phyloP scores from a whole-genome alignment of 2,329 filamentous ascomycete species.

The Penicillium sclerotiorum region DNA sequence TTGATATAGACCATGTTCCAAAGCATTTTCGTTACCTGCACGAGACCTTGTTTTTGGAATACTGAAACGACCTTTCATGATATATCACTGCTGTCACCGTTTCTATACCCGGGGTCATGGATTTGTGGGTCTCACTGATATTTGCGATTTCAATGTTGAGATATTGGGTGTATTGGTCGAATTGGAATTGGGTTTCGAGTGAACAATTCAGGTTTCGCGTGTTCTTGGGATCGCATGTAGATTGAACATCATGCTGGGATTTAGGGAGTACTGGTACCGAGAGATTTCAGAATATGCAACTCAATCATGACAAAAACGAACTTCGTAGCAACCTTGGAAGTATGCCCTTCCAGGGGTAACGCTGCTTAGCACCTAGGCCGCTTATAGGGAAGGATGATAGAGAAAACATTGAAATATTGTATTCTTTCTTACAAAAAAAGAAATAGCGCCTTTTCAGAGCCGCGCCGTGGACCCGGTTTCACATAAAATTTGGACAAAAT shows the following conservation, averaged over 20 bases:
- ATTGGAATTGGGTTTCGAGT: not conserved
- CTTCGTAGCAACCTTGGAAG: too few relatives aligned
- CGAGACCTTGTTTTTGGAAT: not conserved
- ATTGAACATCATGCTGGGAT: not conserved
- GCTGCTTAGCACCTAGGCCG: too few relatives aligned
- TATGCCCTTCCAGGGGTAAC: too few relatives aligned
- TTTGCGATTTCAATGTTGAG: too few relatives aligned
- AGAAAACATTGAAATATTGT: too few relatives aligned
- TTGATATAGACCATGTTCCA: not conserved
- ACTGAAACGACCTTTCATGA: not conserved
- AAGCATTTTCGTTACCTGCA: not conserved
- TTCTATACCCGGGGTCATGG: not conserved
- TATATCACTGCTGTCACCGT: not conserved
- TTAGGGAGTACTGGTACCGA: not conserved
- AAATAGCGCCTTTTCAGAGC: constrained; percentile 24
- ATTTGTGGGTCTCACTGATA: not conserved
- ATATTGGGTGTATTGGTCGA: not conserved
- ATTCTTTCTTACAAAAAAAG: constrained; percentile 7
- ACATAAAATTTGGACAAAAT: constrained; percentile 26
- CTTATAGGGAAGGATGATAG: too few relatives aligned
- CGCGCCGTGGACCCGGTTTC: constrained; percentile 23
- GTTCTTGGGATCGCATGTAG: not conserved
- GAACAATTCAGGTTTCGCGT: too few relatives aligned
- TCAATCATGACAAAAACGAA: constrained; percentile 10
- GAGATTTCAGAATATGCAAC: constrained; percentile 8